Evolutionary conservation across 208 protist species (phyloP).

Genomic region (Angomonas deanei): DNA sequence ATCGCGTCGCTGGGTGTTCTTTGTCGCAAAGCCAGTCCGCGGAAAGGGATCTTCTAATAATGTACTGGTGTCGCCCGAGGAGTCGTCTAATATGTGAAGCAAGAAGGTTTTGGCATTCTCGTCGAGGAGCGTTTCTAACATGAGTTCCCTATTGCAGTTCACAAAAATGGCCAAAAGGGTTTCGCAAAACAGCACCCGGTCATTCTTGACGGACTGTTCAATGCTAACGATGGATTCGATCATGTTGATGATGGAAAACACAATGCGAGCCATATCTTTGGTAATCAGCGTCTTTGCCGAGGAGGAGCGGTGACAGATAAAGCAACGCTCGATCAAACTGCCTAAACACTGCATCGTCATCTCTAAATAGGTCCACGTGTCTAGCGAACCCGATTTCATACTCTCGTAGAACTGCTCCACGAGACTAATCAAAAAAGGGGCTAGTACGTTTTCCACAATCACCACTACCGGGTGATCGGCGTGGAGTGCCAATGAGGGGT

Average conservation of each 20-base stretch:
- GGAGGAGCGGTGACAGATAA: slow-evolving; percentile 61
- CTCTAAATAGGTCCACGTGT: slow-evolving; percentile 73
- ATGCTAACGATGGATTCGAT: slow-evolving; percentile 60
- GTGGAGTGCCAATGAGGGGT: slow-evolving; percentile 12
- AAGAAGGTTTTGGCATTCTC: slow-evolving; percentile 67
- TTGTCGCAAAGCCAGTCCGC: slow-evolving; percentile 22
- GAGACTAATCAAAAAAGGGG: slow-evolving; percentile 55
- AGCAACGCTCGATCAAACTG: slow-evolving; percentile 61
- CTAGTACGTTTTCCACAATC: slow-evolving; percentile 63
- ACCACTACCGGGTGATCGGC: slow-evolving; percentile 52
- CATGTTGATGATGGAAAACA: slow-evolving; percentile 59
- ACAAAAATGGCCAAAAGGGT: slow-evolving; percentile 51
- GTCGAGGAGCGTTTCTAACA: slow-evolving; percentile 42
- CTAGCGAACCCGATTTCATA: slow-evolving; percentile 35
- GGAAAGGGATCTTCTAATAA: slow-evolving; percentile 80
- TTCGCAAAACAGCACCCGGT: slow-evolving; percentile 72
- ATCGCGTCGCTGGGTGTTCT: slow-evolving; percentile 58
- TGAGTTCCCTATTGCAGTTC: slow-evolving; percentile 40
- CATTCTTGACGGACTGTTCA: slow-evolving; percentile 43
- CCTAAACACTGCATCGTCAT: slow-evolving; percentile 65
- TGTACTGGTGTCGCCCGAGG: slow-evolving; percentile 41
- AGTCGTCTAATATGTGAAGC: slow-evolving; percentile 46
- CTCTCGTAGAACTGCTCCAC: slow-evolving; percentile 49
- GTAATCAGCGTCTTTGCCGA: slow-evolving; percentile 57
- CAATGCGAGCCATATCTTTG: slow-evolving; percentile 30